Base-by-base conservation (phyloP, 257 asterid genomes). In the Penstemon davidsonii region DNA sequence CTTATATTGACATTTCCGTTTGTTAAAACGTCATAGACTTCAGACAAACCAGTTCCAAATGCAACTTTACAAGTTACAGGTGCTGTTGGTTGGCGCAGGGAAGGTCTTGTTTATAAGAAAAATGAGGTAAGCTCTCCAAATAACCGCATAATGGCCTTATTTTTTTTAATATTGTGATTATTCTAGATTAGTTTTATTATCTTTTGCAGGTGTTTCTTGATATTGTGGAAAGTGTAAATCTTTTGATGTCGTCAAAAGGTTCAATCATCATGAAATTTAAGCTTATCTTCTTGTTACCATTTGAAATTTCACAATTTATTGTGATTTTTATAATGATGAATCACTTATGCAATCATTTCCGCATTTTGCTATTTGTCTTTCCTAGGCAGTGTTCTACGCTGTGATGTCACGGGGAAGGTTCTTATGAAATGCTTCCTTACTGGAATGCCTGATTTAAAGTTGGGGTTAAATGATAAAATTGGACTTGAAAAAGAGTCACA, bases 41-140 rank as follows among this genome's bases (percentile, higher is more conserved):
- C 88, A 62, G 99, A 94, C 74, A 94, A 80, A 79, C 96, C 96
- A 71, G 95, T 91, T 51, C 97, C 99, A 37, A 94, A 94, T 78
- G 99, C 99, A 50, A 94, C 99, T 73, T 82, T 94, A 67, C 99
- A 91, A 86, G 99, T 91, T 75, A 91, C 99, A 37, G 99, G 99
- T 74, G 99, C 99, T 80, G 99, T 94, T 86, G 99, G 99, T 59
- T 94, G 99, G 99, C 95, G 97, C 46, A 87, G 99, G 78, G 97
- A 94, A 83, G 99, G 99, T 60, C 96, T 94, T 66, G 84, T 73
- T 25, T 94, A 94, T 74, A 94, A 94, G 87, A 94, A 94, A 83
- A 94, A 94, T 77, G 99, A 94, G 99, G 99, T 93, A 40, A 60
- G 11, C 63, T 70, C 64, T 73, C 67, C 43, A 69, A 69, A 67